phyloP scores from a whole-genome alignment of 805 yeast genomes.

The Pichia thaimueangensis region DNA sequence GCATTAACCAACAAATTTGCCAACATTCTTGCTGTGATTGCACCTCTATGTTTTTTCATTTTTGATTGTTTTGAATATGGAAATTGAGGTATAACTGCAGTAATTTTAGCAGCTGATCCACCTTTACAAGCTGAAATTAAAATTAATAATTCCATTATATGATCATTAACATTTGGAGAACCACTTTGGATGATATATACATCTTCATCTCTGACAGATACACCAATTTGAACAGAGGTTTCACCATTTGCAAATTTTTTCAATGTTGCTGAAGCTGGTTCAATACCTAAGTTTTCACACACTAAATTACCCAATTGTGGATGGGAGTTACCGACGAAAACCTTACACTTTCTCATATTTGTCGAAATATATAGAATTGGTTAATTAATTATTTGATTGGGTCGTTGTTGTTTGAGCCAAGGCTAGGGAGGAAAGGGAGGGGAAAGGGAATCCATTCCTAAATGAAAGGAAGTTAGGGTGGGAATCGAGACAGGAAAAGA shows the following conservation, averaged over 20 bases:
- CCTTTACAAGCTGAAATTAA: slow-evolving; percentile 94
- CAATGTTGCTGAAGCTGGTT: slow-evolving; percentile 87
- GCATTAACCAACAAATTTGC: slow-evolving; percentile 95
- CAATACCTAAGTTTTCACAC: slow-evolving; percentile 85
- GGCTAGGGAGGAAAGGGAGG: neutral
- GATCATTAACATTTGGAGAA: slow-evolving; percentile 82
- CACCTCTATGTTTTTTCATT: slow-evolving; percentile 98
- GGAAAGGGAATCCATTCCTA: neutral
- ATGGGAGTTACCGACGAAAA: slow-evolving; percentile 94
- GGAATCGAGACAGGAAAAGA: neutral
- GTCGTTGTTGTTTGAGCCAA: neutral
- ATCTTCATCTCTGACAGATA: slow-evolving; percentile 93
- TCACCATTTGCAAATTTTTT: slow-evolving; percentile 96
- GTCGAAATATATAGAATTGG: too few species aligned
- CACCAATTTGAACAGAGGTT: slow-evolving; percentile 92
- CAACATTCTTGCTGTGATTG: slow-evolving; percentile 96
- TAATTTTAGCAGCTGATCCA: slow-evolving; percentile 96
- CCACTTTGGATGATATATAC: slow-evolving; percentile 91
- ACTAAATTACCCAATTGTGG: slow-evolving; percentile 89
- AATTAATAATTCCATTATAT: slow-evolving; percentile 91
- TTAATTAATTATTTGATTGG: neutral
- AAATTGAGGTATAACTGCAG: slow-evolving; percentile 95
- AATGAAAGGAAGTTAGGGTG: neutral
- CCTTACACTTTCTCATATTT: slow-evolving; percentile 93
- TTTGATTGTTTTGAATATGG: slow-evolving; percentile 96